A percentile compares a stretch with the other conserved stretches of the same genome.
These are phyloP conservation scores for Plasmodium gallinaceum DNA, from an alignment of 169 alveolate species.

Conservation along the genomic window DNA sequence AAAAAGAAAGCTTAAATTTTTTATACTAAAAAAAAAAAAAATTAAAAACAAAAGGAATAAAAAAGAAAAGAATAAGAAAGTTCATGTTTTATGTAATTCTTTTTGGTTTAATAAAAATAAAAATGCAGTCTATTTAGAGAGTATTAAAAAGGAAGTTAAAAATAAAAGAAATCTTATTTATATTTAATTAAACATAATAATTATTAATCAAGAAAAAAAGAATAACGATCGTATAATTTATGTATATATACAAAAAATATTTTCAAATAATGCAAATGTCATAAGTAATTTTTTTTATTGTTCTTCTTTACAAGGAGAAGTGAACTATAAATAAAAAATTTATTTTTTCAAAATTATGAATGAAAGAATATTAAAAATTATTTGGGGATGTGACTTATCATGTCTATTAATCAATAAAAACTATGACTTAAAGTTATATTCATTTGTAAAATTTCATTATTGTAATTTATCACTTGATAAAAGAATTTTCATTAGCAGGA, in stretches of 20 bases:
- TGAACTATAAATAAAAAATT: conserved; percentile 17
- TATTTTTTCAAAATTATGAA: conserved; percentile 39
- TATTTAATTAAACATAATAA: too few species aligned
- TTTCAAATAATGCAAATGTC: conserved; percentile 12
- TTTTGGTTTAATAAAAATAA: too few species aligned
- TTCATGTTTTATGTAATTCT: too few species aligned
- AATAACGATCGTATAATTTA: background rate
- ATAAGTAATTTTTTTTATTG: conserved; percentile 14
- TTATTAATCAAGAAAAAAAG: background rate
- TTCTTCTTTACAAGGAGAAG: conserved; percentile 13
- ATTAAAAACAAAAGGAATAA: too few species aligned
- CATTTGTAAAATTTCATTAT: conserved; percentile 17
- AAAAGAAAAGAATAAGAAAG: too few species aligned
- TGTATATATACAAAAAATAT: background rate
- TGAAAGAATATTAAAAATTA: conserved; percentile 36
- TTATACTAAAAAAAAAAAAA: too few species aligned
- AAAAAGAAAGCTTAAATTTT: too few species aligned
- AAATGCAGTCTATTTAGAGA: background rate
- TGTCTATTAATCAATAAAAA: conserved; percentile 59
- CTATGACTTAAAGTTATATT: conserved; percentile 9
- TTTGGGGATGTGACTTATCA: conserved; percentile 48
- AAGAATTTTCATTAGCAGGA: background rate
- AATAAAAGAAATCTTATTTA: background rate
- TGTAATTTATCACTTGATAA: background rate
- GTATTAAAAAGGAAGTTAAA: conserved; percentile 6